Evolutionary conservation across 805 yeast species (phyloP).

Genomic region (Pichia cephalocereana): DNA sequence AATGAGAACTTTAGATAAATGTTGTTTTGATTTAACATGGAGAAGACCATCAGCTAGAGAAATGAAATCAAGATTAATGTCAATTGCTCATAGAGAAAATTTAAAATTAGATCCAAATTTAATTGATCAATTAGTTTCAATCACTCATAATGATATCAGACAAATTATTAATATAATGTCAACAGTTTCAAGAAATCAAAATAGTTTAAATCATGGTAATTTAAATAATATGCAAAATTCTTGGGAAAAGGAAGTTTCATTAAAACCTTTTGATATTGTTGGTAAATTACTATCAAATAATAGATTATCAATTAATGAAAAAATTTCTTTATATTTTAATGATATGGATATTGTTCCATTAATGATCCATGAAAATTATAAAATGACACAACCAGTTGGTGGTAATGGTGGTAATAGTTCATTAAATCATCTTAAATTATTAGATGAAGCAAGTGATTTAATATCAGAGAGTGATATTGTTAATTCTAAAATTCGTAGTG

Average conservation of each 20-base stretch:
- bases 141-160: slow-evolving; percentile 86
- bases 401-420: slow-evolving; percentile 26
- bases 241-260: slow-evolving; percentile 85
- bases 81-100: slow-evolving; percentile 81
- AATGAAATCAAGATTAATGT: slow-evolving; percentile 75
- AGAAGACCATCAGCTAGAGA: slow-evolving; percentile 81
- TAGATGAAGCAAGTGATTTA: slow-evolving; percentile 75
- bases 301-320: slow-evolving; percentile 60
- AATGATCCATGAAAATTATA: slow-evolving; percentile 93
- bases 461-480: slow-evolving; percentile 80
- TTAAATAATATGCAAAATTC: slow-evolving; percentile 51
- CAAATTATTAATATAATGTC: slow-evolving; percentile 87
- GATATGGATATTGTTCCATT: slow-evolving; percentile 92
- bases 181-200: slow-evolving; percentile 70
- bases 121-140: slow-evolving; percentile 73
- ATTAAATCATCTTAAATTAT: slow-evolving; percentile 48
- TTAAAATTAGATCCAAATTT: slow-evolving; percentile 71
- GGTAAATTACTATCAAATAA: slow-evolving; percentile 56
- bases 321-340: slow-evolving; percentile 82
- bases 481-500: slow-evolving; percentile 73
- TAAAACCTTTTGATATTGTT: slow-evolving; percentile 88
- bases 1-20: slow-evolving; percentile 91
- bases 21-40: slow-evolving; percentile 71
- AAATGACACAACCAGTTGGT: slow-evolving; percentile 48
- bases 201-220: slow-evolving; percentile 51